phyloP scores from a whole-genome alignment of 352 stramenopile genomes.

The Globisporangium solare region DNA sequence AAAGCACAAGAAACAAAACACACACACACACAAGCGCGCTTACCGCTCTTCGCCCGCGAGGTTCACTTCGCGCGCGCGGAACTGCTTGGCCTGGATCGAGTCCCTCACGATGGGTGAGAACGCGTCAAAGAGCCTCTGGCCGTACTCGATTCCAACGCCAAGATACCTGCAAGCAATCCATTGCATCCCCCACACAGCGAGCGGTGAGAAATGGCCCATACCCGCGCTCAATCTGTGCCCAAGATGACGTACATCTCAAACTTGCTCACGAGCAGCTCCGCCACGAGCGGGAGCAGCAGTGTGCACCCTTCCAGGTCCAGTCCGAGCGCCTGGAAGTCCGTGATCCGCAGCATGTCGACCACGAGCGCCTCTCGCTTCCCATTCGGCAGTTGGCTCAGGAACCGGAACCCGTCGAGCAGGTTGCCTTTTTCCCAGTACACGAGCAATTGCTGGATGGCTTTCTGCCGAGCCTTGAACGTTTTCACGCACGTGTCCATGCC shows the following conservation, averaged over 20 bases:
- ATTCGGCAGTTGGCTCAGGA: constrained; percentile 51
- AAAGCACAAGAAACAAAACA: neutral
- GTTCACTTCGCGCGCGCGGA: constrained; percentile 54
- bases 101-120: constrained; percentile 76
- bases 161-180: constrained; percentile 38
- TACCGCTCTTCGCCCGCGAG: constrained; percentile 74
- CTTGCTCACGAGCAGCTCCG: constrained; percentile 57
- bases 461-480: constrained; percentile 62
- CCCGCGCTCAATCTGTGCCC: neutral
- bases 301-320: constrained; percentile 73
- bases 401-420: constrained; percentile 66
- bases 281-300: constrained; percentile 71
- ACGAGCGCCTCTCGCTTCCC: constrained; percentile 71
- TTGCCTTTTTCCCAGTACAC: constrained; percentile 64
- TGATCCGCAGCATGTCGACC: constrained; percentile 64
- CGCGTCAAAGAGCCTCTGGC: constrained; percentile 63
- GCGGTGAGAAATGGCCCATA: neutral
- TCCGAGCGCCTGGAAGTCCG: constrained; percentile 52
- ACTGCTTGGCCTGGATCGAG: constrained; percentile 38
- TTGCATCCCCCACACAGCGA: neutral
- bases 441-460: constrained; percentile 66
- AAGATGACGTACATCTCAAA: constrained; percentile 53
- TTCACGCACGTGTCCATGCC: constrained; percentile 84
- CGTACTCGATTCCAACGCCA: constrained; percentile 44
- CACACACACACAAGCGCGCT: neutral